These are phyloP conservation scores for Diplodia sapinea DNA, from an alignment of 2,329 filamentous ascomycete genomes.

Conservation along the genomic window DNA sequence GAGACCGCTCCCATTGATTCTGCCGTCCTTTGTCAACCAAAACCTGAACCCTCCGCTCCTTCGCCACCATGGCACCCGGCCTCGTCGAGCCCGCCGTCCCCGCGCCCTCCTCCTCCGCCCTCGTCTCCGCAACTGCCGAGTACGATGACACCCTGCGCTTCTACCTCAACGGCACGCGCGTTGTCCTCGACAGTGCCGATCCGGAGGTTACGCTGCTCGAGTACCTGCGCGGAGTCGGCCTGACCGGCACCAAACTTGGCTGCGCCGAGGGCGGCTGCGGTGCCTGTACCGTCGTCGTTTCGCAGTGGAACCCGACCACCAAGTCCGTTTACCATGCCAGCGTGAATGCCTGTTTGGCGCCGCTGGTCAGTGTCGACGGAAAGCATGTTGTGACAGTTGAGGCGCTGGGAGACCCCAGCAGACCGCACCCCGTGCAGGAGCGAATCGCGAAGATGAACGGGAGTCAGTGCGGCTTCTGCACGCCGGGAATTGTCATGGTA, in stretches of 20 bases:
- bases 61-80: slow-evolving; percentile 63
- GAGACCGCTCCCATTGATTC: not conserved
- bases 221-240: slow-evolving; percentile 87
- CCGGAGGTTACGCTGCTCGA: slow-evolving; percentile 91
- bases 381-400: slow-evolving; percentile 99
- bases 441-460: slow-evolving; percentile 89
- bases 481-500: slow-evolving; percentile 93
- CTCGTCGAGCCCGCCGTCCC: slow-evolving; percentile 58
- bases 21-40: not conserved
- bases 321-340: slow-evolving; percentile 94
- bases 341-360: slow-evolving; percentile 93
- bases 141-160: slow-evolving; percentile 91
- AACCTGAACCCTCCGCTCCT: not conserved
- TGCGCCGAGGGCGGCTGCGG: slow-evolving; percentile 97
- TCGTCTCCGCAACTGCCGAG: slow-evolving; percentile 70
- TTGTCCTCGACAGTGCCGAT: slow-evolving; percentile 83
- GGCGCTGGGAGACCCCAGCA: slow-evolving; percentile 87
- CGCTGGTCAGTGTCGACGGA: slow-evolving; percentile 89
- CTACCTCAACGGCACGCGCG: slow-evolving; percentile 92
- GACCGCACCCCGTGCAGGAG: slow-evolving; percentile 88
- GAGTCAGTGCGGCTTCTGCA: slow-evolving; percentile 95
- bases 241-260: slow-evolving; percentile 95
- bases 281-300: slow-evolving; percentile 90
- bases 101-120: slow-evolving; percentile 51
- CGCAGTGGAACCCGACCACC: slow-evolving; percentile 90